phyloP scores from a whole-genome alignment of 306 rosid species.

The Begonia loranthoides region DNA sequence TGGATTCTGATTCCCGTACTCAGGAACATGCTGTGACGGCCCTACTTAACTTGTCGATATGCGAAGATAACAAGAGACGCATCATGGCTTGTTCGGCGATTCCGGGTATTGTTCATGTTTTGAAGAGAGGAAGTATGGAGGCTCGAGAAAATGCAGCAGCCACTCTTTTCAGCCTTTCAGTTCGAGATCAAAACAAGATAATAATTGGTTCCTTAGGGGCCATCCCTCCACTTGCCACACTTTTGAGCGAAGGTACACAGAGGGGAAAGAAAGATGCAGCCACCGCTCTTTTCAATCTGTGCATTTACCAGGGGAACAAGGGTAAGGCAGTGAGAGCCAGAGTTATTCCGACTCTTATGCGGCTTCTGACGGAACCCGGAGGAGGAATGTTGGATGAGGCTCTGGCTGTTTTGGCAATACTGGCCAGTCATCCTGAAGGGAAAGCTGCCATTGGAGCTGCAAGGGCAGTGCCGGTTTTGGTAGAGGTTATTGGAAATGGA shows the following conservation, averaged over 20 bases:
- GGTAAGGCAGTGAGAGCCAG: constrained; percentile 90
- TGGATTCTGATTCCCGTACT: constrained; percentile 66
- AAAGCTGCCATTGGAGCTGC: constrained; percentile 67
- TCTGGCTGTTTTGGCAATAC: constrained; percentile 80
- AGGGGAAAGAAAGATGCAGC: constrained; percentile 99
- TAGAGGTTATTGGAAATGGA: constrained; percentile 58
- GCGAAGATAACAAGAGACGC: constrained; percentile 77
- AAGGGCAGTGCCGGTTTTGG: constrained; percentile 67
- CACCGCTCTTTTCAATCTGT: constrained; percentile 85
- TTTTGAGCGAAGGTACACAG: constrained; percentile 80
- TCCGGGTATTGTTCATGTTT: constrained; percentile 85
- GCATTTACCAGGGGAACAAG: constrained; percentile 92
- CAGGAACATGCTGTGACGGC: constrained; percentile 98
- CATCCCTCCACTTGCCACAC: constrained; percentile 69
- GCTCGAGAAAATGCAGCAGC: constrained; percentile 99
- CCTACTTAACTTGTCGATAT: constrained; percentile 85
- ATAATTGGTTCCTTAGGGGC: constrained; percentile 82
- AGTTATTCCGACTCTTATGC: constrained; percentile 74
- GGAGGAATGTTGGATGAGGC: constrained; percentile 98
- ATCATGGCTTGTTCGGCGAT: constrained; percentile 67
- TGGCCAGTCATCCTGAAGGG: constrained; percentile 82
- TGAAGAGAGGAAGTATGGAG: constrained; percentile 89
- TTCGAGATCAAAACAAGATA: constrained; percentile 74
- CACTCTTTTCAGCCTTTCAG: constrained; percentile 93
- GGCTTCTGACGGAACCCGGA: constrained; percentile 61